These are phyloP conservation scores for Paxillus ammoniavirescens DNA, from an alignment of 768 basidiomycete genomes.

Conservation along the genomic window DNA sequence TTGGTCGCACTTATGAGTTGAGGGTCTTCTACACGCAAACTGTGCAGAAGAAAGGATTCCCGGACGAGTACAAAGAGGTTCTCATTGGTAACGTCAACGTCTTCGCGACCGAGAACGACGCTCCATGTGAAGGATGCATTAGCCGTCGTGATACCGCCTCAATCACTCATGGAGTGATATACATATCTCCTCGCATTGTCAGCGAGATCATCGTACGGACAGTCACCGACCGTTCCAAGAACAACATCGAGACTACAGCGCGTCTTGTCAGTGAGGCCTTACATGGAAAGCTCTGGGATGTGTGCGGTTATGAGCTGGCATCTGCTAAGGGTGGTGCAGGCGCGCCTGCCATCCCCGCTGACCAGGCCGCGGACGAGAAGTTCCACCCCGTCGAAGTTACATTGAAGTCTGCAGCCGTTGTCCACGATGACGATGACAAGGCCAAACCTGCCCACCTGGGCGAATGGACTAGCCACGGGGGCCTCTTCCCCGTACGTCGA, in stretches of 20 bases:
- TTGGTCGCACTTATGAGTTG: constrained; percentile 23
- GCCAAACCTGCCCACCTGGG: constrained; percentile 14
- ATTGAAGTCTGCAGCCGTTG: constrained; percentile 22
- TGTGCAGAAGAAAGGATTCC: neutral
- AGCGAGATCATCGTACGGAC: constrained; percentile 18
- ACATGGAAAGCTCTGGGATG: constrained; percentile 15
- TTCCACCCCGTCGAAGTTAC: constrained; percentile 21
- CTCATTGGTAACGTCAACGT: constrained; percentile 21
- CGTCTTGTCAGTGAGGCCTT: constrained; percentile 13
- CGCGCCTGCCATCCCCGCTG: neutral
- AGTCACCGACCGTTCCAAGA: neutral
- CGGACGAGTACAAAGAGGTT: no score
- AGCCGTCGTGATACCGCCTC: constrained; percentile 15
- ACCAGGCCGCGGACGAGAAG: neutral
- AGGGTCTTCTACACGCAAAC: constrained; percentile 12
- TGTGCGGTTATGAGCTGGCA: constrained; percentile 11
- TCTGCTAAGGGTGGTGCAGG: constrained; percentile 14
- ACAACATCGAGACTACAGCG: constrained; percentile 12
- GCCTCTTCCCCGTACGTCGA: constrained; percentile 21
- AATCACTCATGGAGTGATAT: constrained; percentile 24
- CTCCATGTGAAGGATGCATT: constrained; percentile 25
- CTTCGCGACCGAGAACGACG: constrained; percentile 21
- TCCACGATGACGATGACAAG: constrained; percentile 12
- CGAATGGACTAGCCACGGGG: constrained; percentile 20
- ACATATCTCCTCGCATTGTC: constrained; percentile 18